Evolutionary conservation across 768 basidiomycete species (phyloP).

Genomic region (Hygrocybe punicea): DNA sequence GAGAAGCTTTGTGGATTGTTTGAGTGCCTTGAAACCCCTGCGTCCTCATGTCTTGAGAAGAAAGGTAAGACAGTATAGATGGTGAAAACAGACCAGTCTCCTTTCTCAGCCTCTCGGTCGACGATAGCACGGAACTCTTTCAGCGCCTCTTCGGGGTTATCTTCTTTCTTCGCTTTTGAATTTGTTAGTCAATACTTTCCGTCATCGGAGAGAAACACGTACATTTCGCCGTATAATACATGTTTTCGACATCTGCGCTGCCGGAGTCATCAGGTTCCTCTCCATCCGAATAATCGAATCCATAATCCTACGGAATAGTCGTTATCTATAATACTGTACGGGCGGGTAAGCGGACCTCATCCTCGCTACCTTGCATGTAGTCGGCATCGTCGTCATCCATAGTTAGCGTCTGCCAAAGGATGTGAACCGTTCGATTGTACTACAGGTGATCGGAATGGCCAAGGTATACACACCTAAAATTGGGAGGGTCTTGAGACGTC

Average conservation of each 20-base stretch:
- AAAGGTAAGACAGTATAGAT: not conserved
- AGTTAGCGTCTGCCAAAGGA: conserved; percentile 11
- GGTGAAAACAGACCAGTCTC: conserved; percentile 71
- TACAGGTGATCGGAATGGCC: too few relatives aligned
- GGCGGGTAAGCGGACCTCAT: conserved; percentile 54
- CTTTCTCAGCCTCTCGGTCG: conserved; percentile 85
- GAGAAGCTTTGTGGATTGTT: conserved; percentile 93
- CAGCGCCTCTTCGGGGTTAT: conserved; percentile 86
- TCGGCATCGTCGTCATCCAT: conserved; percentile 96
- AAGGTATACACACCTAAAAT: too few relatives aligned
- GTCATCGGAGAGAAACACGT: conserved; percentile 24
- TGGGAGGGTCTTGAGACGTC: too few relatives aligned
- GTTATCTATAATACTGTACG: conserved; percentile 4
- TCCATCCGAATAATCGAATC: conserved; percentile 93
- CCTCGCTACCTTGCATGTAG: conserved; percentile 88
- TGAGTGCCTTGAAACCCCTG: conserved; percentile 99
- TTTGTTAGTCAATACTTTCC: conserved; percentile 6
- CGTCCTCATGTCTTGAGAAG: not conserved
- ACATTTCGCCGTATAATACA: conserved; percentile 99
- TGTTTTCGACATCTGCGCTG: conserved; percentile 90
- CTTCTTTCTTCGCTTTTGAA: conserved; percentile 80
- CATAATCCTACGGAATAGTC: conserved; percentile 67
- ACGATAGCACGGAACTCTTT: conserved; percentile 88
- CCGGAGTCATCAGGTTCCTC: conserved; percentile 78
- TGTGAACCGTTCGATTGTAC: too few relatives aligned